Percentiles rank a stretch among this genome's conserved stretches.
These are phyloP conservation scores for Cercophora samala DNA, from an alignment of 495 filamentous ascomycete genomes.

Conservation along the genomic window DNA sequence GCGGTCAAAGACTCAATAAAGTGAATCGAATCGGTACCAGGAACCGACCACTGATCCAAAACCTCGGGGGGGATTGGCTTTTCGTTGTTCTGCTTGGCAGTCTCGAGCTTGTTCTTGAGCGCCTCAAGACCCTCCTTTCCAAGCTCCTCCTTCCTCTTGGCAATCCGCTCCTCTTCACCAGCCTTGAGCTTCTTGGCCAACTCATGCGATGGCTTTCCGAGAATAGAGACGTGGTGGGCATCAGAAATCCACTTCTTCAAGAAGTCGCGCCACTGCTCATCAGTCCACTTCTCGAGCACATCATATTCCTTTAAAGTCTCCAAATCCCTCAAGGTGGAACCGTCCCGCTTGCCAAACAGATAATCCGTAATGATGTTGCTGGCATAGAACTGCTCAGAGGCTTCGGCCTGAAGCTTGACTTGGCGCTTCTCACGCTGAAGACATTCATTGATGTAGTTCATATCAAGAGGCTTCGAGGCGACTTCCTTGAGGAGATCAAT, in stretches of 20 bases:
- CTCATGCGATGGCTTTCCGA: constrained; percentile 74
- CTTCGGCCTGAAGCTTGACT: constrained; percentile 75
- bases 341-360: constrained; percentile 82
- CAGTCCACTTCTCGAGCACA: constrained; percentile 70
- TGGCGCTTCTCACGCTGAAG: constrained; percentile 72
- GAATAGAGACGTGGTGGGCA: constrained; percentile 78
- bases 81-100: constrained; percentile 77
- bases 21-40: constrained; percentile 80
- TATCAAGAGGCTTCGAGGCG: constrained; percentile 73
- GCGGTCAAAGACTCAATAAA: constrained; percentile 89
- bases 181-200: constrained; percentile 69
- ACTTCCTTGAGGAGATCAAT: constrained; percentile 80
- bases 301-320: constrained; percentile 71
- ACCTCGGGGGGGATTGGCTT: constrained; percentile 71
- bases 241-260: constrained; percentile 81
- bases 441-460: constrained; percentile 84
- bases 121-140: constrained; percentile 58
- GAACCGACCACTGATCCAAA: constrained; percentile 76
- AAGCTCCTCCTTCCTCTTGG: constrained; percentile 50
- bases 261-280: constrained; percentile 78
- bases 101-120: constrained; percentile 70
- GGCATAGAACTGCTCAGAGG: constrained; percentile 68
- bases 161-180: constrained; percentile 61
- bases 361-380: constrained; percentile 84
- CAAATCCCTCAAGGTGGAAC: constrained; percentile 70